Conservation (phyloP, 352 stramenopile genomes). For the Globisporangium sylvaticum region DNA sequence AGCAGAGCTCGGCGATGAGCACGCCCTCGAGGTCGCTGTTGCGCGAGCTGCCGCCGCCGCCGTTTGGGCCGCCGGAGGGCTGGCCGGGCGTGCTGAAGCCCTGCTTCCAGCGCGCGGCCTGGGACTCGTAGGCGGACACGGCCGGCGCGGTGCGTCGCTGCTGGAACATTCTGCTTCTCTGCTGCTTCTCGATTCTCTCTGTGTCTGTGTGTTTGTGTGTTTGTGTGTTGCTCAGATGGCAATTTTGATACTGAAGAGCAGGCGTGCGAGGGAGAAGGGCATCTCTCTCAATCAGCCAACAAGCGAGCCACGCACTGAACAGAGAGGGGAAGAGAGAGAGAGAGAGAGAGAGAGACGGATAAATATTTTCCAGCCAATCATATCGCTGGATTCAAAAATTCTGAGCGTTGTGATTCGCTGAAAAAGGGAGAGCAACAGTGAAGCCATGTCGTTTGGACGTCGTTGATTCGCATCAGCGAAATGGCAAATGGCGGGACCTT, state of each 20-base stretch:
- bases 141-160: slow-evolving; percentile 24
- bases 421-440: neutral
- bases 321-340: too few relatives aligned
- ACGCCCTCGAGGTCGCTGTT: slow-evolving; percentile 61
- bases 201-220: neutral
- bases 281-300: slow-evolving; percentile 4
- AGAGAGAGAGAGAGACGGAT: neutral
- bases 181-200: neutral
- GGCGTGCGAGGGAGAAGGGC: neutral
- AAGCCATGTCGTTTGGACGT: neutral
- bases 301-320: neutral
- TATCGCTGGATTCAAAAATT: neutral
- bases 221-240: neutral
- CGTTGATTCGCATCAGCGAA: slow-evolving; percentile 9
- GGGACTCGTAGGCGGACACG: slow-evolving; percentile 63
- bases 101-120: slow-evolving; percentile 73
- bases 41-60: slow-evolving; percentile 17
- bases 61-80: neutral
- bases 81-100: slow-evolving; percentile 34
- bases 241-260: neutral
- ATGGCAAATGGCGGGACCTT: neutral
- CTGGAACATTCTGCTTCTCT: slow-evolving; percentile 15
- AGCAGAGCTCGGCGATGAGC: slow-evolving; percentile 76
- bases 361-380: slow-evolving; percentile 1
- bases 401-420: neutral